Evolutionary conservation across 495 filamentous ascomycete species (phyloP).

Genomic region (Penicillium coffeae): DNA sequence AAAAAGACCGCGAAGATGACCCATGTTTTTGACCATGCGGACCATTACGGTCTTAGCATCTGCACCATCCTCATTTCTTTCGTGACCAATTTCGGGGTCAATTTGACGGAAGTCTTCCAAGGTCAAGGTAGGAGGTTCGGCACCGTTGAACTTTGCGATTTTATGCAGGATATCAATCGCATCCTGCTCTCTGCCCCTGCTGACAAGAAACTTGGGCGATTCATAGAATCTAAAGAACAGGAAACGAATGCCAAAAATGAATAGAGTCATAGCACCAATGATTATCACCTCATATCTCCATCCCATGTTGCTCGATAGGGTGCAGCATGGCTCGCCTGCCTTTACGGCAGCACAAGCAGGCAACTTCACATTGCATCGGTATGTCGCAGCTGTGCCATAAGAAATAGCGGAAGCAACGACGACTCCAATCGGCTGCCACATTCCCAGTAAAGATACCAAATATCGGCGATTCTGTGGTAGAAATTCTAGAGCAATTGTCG

Average conservation of each 20-base stretch:
- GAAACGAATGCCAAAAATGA: slow-evolving; percentile 59
- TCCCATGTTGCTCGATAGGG: slow-evolving; percentile 55
- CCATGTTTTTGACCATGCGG: slow-evolving; percentile 3
- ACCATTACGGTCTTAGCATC: neutral
- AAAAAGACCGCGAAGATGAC: slow-evolving; percentile 1
- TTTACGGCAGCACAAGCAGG: slow-evolving; percentile 18
- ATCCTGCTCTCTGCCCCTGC: slow-evolving; percentile 33
- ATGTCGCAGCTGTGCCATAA: slow-evolving; percentile 46
- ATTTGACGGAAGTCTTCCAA: slow-evolving; percentile 5
- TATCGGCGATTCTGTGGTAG: slow-evolving; percentile 35
- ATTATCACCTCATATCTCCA: slow-evolving; percentile 67
- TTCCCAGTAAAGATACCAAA: slow-evolving; percentile 42
- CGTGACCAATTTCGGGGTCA: neutral
- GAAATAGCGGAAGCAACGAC: slow-evolving; percentile 22
- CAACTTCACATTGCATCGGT: slow-evolving; percentile 28
- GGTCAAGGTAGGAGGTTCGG: slow-evolving; percentile 1
- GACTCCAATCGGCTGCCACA: slow-evolving; percentile 45
- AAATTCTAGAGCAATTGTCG: slow-evolving; percentile 47
- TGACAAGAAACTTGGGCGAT: slow-evolving; percentile 61
- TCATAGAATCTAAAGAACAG: slow-evolving; percentile 64
- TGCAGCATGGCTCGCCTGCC: slow-evolving; percentile 42
- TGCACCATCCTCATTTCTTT: neutral
- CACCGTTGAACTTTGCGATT: slow-evolving; percentile 30
- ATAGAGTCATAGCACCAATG: slow-evolving; percentile 60
- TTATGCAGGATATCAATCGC: slow-evolving; percentile 34